Evolutionary conservation across 1,284 basidiomycete genomes (phyloP), one percentile per base, ranked within the genome.

Genomic region (Xanthoconium separans): DNA sequence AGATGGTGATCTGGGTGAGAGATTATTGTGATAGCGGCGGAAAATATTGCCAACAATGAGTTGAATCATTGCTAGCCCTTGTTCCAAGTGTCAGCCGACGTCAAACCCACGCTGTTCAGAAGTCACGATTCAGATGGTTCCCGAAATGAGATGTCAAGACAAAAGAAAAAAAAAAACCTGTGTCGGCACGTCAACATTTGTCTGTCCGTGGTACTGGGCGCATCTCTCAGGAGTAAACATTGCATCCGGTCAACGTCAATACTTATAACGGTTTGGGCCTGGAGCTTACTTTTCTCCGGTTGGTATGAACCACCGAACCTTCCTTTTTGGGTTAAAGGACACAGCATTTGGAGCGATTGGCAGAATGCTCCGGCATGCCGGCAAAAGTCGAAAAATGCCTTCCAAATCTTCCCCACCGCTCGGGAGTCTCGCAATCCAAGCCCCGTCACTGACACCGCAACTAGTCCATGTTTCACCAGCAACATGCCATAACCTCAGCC

Each of bases 401-500:
- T 73, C 80, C 33, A 78, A 77, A 63, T 74, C 74, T 59, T 75
- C 74, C 60, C 83, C 83, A 54, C 68, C 65, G 50, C 76, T 89
- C 22, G 87, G 87, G 34, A 88, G 85, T 62, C 75, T 85, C 46
- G 85, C 86, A 12, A 70, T 90, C 47, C 84, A 89, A 71, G 80
- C 78, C 20, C 85, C 87, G 13, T 77, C 79, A 31, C 65, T 77
- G 53, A 74, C 78, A 33, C 77, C 82, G 43, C 84, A 85, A 58
- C 73, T 80, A 3, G 82, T 89, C 12, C 81, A 82, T 64, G 82
- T 92, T 47, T 80, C 84, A 20, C 73, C 83, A 20, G 75, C 80
- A 60, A 89, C 90, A 64, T 95, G 93, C 64, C 82, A 85, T 64
- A 81, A 95, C 65, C 78, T 95, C 33, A 83, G 83, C 18, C 64